Conservation (phyloP, 1,139 yeast species). For the Candida dubliniensis region DNA sequence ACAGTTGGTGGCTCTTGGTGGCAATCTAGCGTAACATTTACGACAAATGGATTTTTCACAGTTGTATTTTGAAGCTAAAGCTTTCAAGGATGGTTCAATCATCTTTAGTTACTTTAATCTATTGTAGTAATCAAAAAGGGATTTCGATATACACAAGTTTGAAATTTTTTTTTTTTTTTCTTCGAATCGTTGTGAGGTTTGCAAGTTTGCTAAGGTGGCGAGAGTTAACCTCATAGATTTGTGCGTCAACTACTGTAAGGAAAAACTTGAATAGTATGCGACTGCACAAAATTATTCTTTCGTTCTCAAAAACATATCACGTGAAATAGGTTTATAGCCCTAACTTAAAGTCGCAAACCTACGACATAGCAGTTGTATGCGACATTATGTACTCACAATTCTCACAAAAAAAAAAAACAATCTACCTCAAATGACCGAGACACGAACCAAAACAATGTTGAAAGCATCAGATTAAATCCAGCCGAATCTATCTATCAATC, state of each 20-base stretch:
- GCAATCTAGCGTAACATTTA: constrained; percentile 99
- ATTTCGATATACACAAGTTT: constrained; percentile 3
- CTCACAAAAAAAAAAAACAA: too few species aligned
- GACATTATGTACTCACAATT: neutral
- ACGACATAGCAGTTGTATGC: neutral
- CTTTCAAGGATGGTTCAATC: constrained; percentile 99
- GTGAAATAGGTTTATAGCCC: constrained; percentile 7
- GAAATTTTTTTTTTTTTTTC: constrained; percentile 8
- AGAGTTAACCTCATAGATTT: neutral
- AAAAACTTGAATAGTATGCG: neutral
- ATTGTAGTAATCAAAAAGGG: constrained; percentile 3
- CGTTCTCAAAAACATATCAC: neutral
- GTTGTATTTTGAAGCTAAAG: constrained; percentile 99
- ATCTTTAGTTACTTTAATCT: constrained; percentile 38
- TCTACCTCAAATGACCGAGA: neutral
- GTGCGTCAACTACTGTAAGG: neutral
- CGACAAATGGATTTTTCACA: constrained; percentile 99
- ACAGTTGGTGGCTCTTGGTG: constrained; percentile 99
- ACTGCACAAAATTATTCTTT: neutral
- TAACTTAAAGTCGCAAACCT: neutral
- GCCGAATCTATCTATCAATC: neutral
- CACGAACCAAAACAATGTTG: neutral
- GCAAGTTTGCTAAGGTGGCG: neutral
- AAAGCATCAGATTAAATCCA: neutral
- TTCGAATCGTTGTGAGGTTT: too few species aligned